Evolutionary conservation across 2,329 filamentous ascomycete species (phyloP).

Genomic region (Microsporum canis): DNA sequence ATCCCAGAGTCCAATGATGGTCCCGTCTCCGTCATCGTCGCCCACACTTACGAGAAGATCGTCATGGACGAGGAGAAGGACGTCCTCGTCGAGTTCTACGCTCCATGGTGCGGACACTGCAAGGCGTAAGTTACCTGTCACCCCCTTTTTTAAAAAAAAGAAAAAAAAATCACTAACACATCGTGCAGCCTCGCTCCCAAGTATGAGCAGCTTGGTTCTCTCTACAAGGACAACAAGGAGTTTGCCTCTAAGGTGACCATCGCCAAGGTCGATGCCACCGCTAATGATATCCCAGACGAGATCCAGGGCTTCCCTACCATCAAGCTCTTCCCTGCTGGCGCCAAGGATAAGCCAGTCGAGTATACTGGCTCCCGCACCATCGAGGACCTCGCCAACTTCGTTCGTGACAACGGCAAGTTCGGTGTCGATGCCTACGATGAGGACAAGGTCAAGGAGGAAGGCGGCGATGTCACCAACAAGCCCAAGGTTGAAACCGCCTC

Average conservation of each 20-base stretch:
- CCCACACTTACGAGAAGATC: conserved; percentile 83
- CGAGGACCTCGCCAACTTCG: conserved; percentile 83
- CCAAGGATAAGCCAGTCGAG: conserved; percentile 72
- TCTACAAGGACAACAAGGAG: conserved; percentile 43
- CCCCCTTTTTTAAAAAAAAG: neutral
- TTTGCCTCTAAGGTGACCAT: conserved; percentile 50
- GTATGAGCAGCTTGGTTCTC: conserved; percentile 52
- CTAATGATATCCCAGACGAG: conserved; percentile 93
- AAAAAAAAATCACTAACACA: conserved; percentile 6
- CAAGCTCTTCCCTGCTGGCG: conserved; percentile 89
- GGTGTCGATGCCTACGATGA: conserved; percentile 56
- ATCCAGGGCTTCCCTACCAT: conserved; percentile 98
- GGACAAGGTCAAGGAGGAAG: conserved; percentile 44
- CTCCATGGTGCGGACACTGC: conserved; percentile 68
- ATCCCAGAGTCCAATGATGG: conserved; percentile 90
- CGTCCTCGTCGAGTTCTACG: conserved; percentile 96
- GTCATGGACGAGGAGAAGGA: conserved; percentile 93
- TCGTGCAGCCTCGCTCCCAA: conserved; percentile 47
- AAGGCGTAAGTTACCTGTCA: conserved; percentile 41
- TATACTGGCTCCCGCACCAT: conserved; percentile 82
- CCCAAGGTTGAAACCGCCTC: conserved; percentile 12
- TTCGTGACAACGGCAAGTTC: conserved; percentile 91
- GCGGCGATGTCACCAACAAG: conserved; percentile 19
- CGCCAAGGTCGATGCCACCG: conserved; percentile 90
- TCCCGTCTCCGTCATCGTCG: conserved; percentile 76